These are phyloP conservation scores for Rhynchospora breviuscula DNA, from an alignment of 176 grass and related monocot species.

Conservation along the genomic window DNA sequence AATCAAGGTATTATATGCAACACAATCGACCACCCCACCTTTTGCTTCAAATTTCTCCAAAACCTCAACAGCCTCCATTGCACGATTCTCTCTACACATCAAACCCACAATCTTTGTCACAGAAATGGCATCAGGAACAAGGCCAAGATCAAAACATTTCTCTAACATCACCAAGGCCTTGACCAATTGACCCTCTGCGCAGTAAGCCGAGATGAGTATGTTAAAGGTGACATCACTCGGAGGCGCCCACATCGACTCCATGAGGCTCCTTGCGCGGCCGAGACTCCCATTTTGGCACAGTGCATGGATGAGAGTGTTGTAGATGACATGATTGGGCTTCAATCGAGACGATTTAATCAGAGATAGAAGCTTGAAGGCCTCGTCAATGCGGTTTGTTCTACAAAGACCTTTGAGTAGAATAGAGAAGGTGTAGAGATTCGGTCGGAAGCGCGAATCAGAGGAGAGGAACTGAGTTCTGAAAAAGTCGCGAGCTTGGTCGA, in stretches of 20 bases:
- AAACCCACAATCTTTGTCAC: constrained; percentile 33
- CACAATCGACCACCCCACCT: constrained; percentile 28
- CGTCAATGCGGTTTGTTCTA: constrained; percentile 27
- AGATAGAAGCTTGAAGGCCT: constrained; percentile 30
- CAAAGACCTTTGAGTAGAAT: constrained; percentile 41
- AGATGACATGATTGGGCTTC: constrained; percentile 33
- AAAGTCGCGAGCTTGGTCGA: constrained; percentile 24
- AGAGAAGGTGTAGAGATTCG: constrained; percentile 28
- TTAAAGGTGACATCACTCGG: constrained; percentile 36
- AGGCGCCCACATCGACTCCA: constrained; percentile 8
- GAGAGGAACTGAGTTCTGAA: constrained; percentile 20
- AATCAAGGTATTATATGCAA: constrained; percentile 35
- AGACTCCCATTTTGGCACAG: constrained; percentile 26
- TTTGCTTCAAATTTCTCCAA: constrained; percentile 29
- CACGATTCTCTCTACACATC: constrained; percentile 20
- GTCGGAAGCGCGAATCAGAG: not conserved
- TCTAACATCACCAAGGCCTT: constrained; percentile 36
- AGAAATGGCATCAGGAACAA: constrained; percentile 27
- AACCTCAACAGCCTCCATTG: constrained; percentile 30
- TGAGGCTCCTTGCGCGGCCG: constrained; percentile 27
- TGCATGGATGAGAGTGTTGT: constrained; percentile 34
- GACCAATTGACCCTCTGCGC: constrained; percentile 17
- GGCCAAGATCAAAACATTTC: constrained; percentile 33
- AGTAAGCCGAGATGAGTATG: constrained; percentile 40
- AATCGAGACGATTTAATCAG: constrained; percentile 25